Conservation (phyloP, 78 protist species). For the Dictyostelium brefeldianum region DNA sequence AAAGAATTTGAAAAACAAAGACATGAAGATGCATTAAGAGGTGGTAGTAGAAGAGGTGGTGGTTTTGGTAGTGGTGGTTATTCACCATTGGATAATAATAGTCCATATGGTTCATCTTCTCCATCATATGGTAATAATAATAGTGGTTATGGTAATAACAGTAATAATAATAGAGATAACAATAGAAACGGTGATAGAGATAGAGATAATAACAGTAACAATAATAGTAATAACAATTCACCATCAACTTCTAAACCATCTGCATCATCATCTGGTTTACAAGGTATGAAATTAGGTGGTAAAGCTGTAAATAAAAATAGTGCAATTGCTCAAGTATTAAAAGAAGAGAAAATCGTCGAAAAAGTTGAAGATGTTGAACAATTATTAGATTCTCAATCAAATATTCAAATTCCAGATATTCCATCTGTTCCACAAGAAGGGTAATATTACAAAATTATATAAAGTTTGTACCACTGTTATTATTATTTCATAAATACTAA, state of each 20-base stretch:
- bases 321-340: constrained; percentile 71
- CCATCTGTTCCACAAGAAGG: constrained; percentile 46
- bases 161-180: not conserved
- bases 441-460: not conserved
- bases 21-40: not conserved
- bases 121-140: not conserved
- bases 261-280: constrained; percentile 34
- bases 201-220: not conserved
- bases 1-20: constrained; percentile 37
- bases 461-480: too few species aligned
- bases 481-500: too few species aligned
- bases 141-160: not conserved
- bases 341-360: constrained; percentile 70
- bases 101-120: constrained; percentile 1
- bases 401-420: not conserved
- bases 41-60: constrained; percentile 12
- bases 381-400: constrained; percentile 14
- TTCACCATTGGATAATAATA: not conserved
- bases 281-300: constrained; percentile 55
- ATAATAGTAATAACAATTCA: not conserved
- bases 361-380: constrained; percentile 53
- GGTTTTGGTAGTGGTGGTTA: constrained; percentile 41
- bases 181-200: not conserved
- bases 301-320: constrained; percentile 26
- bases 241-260: constrained; percentile 33